Evolutionary conservation across 805 yeast genomes (phyloP).

Genomic region (Yarrowia osloensis): DNA sequence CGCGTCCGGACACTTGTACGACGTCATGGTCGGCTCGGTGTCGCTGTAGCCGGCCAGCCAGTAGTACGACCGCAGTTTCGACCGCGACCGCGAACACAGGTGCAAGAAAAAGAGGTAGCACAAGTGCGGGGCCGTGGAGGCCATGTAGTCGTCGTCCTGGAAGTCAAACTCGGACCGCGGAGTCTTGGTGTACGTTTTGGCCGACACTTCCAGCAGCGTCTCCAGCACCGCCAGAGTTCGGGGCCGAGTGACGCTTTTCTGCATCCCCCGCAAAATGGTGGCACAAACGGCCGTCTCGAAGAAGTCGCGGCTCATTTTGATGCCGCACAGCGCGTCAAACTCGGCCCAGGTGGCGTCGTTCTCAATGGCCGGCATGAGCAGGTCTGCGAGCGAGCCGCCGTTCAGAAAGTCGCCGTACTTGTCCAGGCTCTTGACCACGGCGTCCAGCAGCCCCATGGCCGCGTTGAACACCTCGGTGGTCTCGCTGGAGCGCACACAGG

Average conservation of each 20-base stretch:
- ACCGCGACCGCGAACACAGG: constrained; percentile 36
- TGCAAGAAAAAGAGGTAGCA: constrained; percentile 38
- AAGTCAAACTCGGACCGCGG: neutral
- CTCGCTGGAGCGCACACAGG: constrained; percentile 28
- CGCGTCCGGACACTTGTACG: constrained; percentile 34
- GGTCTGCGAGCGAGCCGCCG: constrained; percentile 32
- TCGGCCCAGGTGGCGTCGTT: constrained; percentile 33
- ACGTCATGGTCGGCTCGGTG: constrained; percentile 30
- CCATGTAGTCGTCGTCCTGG: constrained; percentile 15
- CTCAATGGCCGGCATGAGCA: constrained; percentile 31
- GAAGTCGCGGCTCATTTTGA: constrained; percentile 34
- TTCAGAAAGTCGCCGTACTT: constrained; percentile 35
- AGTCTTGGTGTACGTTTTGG: constrained; percentile 34
- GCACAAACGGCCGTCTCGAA: constrained; percentile 38
- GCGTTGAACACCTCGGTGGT: constrained; percentile 34
- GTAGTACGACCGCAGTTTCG: constrained; percentile 36
- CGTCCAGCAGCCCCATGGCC: constrained; percentile 35
- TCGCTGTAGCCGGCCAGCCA: constrained; percentile 40
- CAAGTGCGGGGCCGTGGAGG: constrained; percentile 34
- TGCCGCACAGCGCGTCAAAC: constrained; percentile 31
- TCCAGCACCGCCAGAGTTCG: constrained; percentile 36
- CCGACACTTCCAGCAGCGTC: constrained; percentile 36
- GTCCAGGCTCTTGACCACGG: constrained; percentile 35
- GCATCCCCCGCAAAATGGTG: constrained; percentile 36
- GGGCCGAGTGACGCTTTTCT: constrained; percentile 35